A percentile compares a stretch with the other conserved stretches of the same genome.
Evolutionary conservation across 768 basidiomycete species (phyloP).

Genomic region (Tricholoma furcatifolium): DNA sequence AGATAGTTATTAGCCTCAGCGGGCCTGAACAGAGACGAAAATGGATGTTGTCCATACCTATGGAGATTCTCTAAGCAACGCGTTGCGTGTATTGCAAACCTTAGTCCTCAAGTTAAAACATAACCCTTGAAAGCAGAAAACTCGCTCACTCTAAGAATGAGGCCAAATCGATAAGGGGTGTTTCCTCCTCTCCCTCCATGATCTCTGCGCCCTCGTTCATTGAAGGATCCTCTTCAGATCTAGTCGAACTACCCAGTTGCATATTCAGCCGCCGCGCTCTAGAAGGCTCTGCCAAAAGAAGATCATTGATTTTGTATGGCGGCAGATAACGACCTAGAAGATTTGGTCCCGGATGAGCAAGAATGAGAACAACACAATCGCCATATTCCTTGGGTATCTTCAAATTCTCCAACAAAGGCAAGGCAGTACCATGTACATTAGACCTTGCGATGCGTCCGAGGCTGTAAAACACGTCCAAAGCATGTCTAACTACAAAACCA

Average conservation of each 20-base stretch:
- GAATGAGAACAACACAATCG: conserved; percentile 68
- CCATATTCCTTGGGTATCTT: conserved; percentile 65
- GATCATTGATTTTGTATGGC: conserved; percentile 60
- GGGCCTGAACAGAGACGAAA: background rate
- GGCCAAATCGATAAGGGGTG: conserved; percentile 72
- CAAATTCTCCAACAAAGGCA: conserved; percentile 64
- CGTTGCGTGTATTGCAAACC: conserved; percentile 75
- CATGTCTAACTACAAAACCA: background rate
- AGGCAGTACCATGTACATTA: conserved; percentile 47
- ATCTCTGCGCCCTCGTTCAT: conserved; percentile 32
- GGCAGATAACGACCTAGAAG: conserved; percentile 71
- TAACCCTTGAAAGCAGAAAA: background rate
- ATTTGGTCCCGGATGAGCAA: conserved; percentile 70
- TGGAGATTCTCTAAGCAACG: conserved; percentile 70
- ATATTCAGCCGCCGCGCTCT: conserved; percentile 39
- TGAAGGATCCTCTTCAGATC: conserved; percentile 3
- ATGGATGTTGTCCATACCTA: conserved; percentile 33
- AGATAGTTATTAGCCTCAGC: background rate
- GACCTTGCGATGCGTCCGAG: conserved; percentile 48
- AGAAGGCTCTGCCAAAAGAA: conserved; percentile 57
- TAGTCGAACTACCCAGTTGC: conserved; percentile 51
- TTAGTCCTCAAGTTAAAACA: conserved; percentile 22
- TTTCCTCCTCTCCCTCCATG: conserved; percentile 49
- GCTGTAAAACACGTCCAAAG: conserved; percentile 26
- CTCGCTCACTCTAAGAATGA: conserved; percentile 66